These are phyloP conservation scores for Colletotrichum orbiculare DNA, from an alignment of 2,329 filamentous ascomycete species.

Conservation along the genomic window DNA sequence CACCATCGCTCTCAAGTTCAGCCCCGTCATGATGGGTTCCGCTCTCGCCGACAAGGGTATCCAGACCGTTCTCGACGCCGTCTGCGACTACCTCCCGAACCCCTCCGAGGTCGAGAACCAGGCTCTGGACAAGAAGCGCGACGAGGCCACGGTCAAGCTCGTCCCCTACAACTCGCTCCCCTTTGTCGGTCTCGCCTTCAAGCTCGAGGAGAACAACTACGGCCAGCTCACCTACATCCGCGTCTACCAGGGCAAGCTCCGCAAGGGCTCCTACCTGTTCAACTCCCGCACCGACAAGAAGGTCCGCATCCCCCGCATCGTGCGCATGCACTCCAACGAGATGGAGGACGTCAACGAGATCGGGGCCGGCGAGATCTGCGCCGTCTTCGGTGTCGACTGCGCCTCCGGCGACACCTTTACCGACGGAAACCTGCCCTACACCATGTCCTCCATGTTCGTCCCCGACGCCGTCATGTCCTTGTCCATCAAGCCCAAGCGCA, in stretches of 20 bases:
- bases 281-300: conserved; percentile 96
- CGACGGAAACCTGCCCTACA: conserved; percentile 90
- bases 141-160: conserved; percentile 84
- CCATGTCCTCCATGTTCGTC: conserved; percentile 98
- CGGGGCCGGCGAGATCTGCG: conserved; percentile 96
- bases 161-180: conserved; percentile 93
- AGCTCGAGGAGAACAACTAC: conserved; percentile 98
- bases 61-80: conserved; percentile 95
- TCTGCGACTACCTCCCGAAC: conserved; percentile 95
- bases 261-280: conserved; percentile 89
- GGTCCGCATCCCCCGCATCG: conserved; percentile 95
- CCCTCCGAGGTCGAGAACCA: conserved; percentile 89
- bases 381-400: conserved; percentile 97
- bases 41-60: conserved; percentile 94
- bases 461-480: conserved; percentile 98
- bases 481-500: conserved; percentile 95
- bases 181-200: conserved; percentile 96
- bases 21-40: conserved; percentile 95
- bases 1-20: conserved; percentile 91
- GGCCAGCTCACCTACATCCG: conserved; percentile 98
- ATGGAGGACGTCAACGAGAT: conserved; percentile 97
- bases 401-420: conserved; percentile 98
- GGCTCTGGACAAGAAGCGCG: conserved; percentile 84
- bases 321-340: conserved; percentile 99
- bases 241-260: conserved; percentile 93